Evolutionary conservation across 768 basidiomycete genomes (phyloP), one percentile per base, ranked within the genome.

Genomic region (Pulveroboletus sp.): DNA sequence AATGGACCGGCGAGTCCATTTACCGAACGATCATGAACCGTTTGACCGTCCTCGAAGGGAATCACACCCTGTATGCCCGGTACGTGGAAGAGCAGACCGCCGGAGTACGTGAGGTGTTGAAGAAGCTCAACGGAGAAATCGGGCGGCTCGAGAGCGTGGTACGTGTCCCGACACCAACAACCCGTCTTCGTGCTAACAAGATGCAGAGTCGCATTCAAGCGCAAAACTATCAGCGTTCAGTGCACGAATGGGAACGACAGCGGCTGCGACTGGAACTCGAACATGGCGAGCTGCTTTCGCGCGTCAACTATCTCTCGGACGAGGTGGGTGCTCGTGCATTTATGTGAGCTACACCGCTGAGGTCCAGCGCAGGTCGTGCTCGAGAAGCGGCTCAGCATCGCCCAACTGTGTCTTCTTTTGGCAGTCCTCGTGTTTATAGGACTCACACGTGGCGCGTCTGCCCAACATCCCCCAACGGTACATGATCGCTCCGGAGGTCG

Each of bases 21-120:
- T 98, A 96, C 60, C 86, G 93, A 8, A 90, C 86, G 12, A 99
- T 98, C 57, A 94, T 94, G 83, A 95, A 96, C 58, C 85, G 93
- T 7, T 76, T 99, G 11, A 80, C 81, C 3, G 80, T 82, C 6
- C 77, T 98, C 13, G 94, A 98, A 67, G 78, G 79, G 9, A 96
- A 94, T 58, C 87, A 93, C 41, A 90, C 90, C 0, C 74, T 97
- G 4, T 86, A 90, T 37, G 78, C 83, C 19, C 69, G 82, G 16
- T 98, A 96, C 63, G 83, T 96, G 12, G 93, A 93, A 58, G 92
- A 94, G 62, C 95, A 98, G 61, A 87, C 84, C 0, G 67, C 76
- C 13, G 80, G 82, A 26, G 78, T 96, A 17, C 73, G 90, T 5
- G 85, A 87, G 30, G 77, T 90, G 41, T 73, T 97, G 29, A 77